phyloP scores from a whole-genome alignment of 257 asterid species.

The Solanum raphanifolium region DNA sequence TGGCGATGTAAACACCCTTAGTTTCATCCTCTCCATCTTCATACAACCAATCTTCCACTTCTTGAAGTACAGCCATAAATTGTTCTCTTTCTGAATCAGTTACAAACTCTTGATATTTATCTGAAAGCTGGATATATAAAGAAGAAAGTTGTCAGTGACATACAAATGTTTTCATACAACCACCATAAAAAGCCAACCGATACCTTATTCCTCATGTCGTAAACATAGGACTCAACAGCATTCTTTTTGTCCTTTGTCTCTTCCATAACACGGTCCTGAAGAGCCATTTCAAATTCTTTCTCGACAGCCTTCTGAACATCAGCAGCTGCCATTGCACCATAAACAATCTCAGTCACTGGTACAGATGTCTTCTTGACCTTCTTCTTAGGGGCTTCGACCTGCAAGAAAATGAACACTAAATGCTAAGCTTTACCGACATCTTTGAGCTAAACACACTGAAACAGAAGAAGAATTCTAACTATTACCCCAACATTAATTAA shows the following conservation, averaged over 20 bases:
- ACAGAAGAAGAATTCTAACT: neutral
- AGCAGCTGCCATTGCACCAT: slow-evolving; percentile 56
- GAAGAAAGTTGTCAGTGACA: neutral
- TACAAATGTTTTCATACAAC: neutral
- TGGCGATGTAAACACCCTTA: slow-evolving; percentile 57
- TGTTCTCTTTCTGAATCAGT: slow-evolving; percentile 70
- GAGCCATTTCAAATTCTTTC: slow-evolving; percentile 94
- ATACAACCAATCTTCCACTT: slow-evolving; percentile 92
- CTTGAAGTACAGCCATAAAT: slow-evolving; percentile 63
- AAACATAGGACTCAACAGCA: slow-evolving; percentile 93
- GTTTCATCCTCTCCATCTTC: slow-evolving; percentile 97
- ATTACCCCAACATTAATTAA: neutral
- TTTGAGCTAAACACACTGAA: neutral
- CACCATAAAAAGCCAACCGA: neutral
- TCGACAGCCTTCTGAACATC: slow-evolving; percentile 88
- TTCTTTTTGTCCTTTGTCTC: slow-evolving; percentile 96
- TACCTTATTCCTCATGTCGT: slow-evolving; percentile 92
- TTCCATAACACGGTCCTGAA: slow-evolving; percentile 98
- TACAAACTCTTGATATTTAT: slow-evolving; percentile 58
- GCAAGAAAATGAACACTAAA: neutral
- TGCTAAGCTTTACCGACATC: neutral
- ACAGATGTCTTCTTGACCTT: slow-evolving; percentile 71
- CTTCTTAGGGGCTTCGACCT: slow-evolving; percentile 72
- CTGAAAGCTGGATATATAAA: slow-evolving; percentile 49
- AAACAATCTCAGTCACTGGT: slow-evolving; percentile 61